These are phyloP conservation scores for Aquilaria agallochum DNA, from an alignment of 441 rosid genomes.

Conservation along the genomic window DNA sequence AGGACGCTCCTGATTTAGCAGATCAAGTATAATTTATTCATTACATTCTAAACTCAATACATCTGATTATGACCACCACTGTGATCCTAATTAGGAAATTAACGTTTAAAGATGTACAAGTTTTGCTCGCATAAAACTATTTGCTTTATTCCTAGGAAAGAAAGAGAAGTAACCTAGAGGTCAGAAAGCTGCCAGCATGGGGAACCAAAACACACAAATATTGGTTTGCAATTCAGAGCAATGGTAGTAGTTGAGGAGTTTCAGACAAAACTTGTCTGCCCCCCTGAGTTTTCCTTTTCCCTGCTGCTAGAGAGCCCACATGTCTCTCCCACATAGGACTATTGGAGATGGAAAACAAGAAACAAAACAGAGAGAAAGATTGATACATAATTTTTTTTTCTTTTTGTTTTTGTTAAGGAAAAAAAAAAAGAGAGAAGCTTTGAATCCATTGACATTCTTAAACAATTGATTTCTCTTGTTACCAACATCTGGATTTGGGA, in stretches of 20 bases:
- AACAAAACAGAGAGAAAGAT: neutral
- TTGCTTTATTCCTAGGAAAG: too few species aligned
- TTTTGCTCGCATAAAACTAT: too few species aligned
- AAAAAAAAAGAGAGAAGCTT: conserved; percentile 27
- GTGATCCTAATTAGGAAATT: too few species aligned
- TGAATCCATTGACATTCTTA: conserved; percentile 48
- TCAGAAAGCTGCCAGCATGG: too few species aligned
- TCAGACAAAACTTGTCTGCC: conserved; percentile 33
- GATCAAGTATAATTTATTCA: too few species aligned
- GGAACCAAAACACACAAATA: too few species aligned
- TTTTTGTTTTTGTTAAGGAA: neutral
- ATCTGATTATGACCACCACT: too few species aligned
- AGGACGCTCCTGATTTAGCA: conserved; percentile 27
- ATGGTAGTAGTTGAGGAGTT: conserved; percentile 17
- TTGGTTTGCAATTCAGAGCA: too few species aligned
- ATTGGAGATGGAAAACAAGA: conserved; percentile 3
- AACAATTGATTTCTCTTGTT: conserved; percentile 15
- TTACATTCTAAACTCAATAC: too few species aligned
- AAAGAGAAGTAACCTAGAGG: too few species aligned
- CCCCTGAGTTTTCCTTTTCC: conserved; percentile 13
- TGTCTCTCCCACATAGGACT: conserved; percentile 26
- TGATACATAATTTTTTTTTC: neutral
- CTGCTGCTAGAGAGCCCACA: conserved; percentile 57
- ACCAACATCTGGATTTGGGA: conserved; percentile 21
- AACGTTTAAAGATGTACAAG: too few species aligned